phyloP scores from a whole-genome alignment of 176 grass and related monocot species.

The Zoysia pacifica region DNA sequence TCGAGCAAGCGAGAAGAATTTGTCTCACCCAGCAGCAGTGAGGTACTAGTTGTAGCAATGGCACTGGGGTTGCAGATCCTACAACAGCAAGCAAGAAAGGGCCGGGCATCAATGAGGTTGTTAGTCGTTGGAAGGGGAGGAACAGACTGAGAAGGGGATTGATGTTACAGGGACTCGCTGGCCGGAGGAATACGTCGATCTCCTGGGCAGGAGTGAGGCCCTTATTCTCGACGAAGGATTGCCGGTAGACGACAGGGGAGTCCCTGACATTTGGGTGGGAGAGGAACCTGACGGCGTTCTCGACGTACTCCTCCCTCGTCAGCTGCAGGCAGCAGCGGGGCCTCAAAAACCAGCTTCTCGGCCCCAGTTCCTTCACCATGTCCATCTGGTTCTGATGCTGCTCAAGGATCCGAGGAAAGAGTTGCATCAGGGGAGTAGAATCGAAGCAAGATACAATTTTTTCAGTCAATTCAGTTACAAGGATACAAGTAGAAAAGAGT shows the following conservation, averaged over 20 bases:
- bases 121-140: neutral
- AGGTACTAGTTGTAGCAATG: constrained; percentile 12
- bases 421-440: neutral
- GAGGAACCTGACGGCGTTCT: constrained; percentile 94
- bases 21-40: constrained; percentile 45
- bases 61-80: constrained; percentile 64
- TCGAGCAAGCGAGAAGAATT: neutral
- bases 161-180: constrained; percentile 72
- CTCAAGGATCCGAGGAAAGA: neutral
- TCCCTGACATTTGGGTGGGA: constrained; percentile 84
- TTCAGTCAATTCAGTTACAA: too few species aligned
- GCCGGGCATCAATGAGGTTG: neutral
- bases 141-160: neutral
- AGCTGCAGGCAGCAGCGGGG: constrained; percentile 33
- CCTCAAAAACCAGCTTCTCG: constrained; percentile 43
- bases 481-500: too few species aligned
- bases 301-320: constrained; percentile 82
- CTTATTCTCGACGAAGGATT: constrained; percentile 88
- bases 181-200: constrained; percentile 86
- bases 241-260: constrained; percentile 72
- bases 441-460: neutral
- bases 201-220: constrained; percentile 73
- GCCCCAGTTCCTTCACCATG: neutral
- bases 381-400: neutral
- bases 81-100: neutral